Evolutionary conservation across 2,329 filamentous ascomycete species (phyloP).

Genomic region (Diplodia scrobiculata): DNA sequence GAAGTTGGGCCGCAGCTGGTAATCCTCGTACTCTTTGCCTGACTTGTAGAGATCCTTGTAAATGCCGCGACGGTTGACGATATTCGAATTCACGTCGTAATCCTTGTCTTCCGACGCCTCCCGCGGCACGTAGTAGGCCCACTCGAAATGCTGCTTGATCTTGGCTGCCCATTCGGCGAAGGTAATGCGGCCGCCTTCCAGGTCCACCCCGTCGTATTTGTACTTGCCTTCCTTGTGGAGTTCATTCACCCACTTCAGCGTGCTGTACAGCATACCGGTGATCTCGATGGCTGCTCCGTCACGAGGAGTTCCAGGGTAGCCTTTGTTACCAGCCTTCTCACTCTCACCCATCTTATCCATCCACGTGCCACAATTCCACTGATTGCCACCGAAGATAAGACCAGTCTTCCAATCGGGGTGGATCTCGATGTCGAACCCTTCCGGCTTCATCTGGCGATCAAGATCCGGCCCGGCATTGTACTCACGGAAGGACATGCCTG

Average conservation of each 20-base stretch:
- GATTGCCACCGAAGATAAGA: conserved; percentile 90
- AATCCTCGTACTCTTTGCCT: conserved; percentile 95
- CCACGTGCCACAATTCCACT: conserved; percentile 96
- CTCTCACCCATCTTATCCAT: conserved; percentile 99
- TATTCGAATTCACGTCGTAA: conserved; percentile 75
- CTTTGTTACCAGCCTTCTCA: conserved; percentile 84
- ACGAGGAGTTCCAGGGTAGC: conserved; percentile 90
- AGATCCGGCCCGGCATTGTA: conserved; percentile 87
- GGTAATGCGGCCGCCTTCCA: conserved; percentile 64
- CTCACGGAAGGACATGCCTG: conserved; percentile 87
- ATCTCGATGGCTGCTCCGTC: conserved; percentile 96
- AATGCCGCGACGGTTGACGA: conserved; percentile 89
- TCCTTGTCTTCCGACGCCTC: conserved; percentile 68
- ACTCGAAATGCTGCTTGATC: conserved; percentile 85
- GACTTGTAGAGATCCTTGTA: conserved; percentile 97
- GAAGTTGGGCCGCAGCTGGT: conserved; percentile 93
- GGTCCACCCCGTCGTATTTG: conserved; percentile 71
- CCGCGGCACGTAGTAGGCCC: conserved; percentile 82
- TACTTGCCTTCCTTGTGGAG: conserved; percentile 71
- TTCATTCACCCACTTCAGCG: conserved; percentile 74
- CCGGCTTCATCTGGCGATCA: conserved; percentile 88
- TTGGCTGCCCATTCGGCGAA: conserved; percentile 77
- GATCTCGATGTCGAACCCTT: conserved; percentile 90
- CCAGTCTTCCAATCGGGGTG: conserved; percentile 89
- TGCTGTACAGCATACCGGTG: conserved; percentile 88